Evolutionary conservation across 176 grass and related monocot species (phyloP).

Genomic region (Coix lacrymajobi): DNA sequence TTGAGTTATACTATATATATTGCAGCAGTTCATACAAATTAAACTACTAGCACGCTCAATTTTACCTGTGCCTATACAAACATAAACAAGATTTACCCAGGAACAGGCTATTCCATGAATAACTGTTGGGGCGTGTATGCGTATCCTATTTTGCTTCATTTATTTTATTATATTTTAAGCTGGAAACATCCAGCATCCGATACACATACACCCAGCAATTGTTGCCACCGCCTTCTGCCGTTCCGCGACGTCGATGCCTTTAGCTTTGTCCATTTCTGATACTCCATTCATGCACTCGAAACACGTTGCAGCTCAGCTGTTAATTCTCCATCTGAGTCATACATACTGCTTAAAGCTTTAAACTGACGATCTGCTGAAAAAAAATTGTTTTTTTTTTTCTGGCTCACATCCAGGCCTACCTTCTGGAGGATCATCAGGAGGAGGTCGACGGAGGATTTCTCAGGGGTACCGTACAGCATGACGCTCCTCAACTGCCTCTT

Average conservation of each 20-base stretch:
- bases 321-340: not conserved
- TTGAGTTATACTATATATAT: not conserved
- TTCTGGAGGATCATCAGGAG: slow-evolving; percentile 77
- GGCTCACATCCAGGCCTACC: slow-evolving; percentile 51
- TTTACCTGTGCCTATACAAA: not conserved
- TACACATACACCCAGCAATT: not conserved
- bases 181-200: not conserved
- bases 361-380: not conserved
- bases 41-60: not conserved
- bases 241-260: not conserved
- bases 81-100: not conserved
- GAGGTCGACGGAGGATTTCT: slow-evolving; percentile 88
- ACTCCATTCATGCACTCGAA: not conserved
- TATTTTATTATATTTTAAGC: not conserved
- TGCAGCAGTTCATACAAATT: not conserved
- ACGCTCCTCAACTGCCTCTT: slow-evolving; percentile 96
- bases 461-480: slow-evolving; percentile 90
- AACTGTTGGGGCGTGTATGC: not conserved
- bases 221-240: no score
- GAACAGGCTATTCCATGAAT: not conserved
- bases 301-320: not conserved
- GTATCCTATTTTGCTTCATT: not conserved
- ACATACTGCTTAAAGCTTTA: not conserved
- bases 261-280: not conserved
- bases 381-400: not conserved